phyloP scores from a whole-genome alignment of 139 green algal genomes.

The Zygnema cylindricum region DNA sequence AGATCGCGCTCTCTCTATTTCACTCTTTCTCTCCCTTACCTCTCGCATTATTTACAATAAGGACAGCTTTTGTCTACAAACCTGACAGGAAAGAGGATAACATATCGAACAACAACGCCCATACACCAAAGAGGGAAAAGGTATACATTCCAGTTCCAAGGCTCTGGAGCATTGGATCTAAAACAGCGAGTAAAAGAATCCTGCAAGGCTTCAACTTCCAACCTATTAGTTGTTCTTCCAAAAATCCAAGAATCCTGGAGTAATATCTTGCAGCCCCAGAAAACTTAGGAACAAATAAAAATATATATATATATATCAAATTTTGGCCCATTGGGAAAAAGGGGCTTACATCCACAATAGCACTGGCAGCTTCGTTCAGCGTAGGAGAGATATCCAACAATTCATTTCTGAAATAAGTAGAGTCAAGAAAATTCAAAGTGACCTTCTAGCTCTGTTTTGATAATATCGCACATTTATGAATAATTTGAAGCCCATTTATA shows the following conservation, averaged over 20 bases:
- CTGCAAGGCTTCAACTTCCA: conserved; percentile 71
- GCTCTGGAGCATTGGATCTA: conserved; percentile 74
- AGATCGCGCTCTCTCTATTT: too few relatives aligned
- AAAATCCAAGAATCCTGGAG: background rate
- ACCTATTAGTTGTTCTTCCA: background rate
- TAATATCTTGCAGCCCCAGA: background rate
- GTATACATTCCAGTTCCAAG: conserved; percentile 99
- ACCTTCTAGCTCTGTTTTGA: too few relatives aligned
- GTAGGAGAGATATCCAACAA: conserved; percentile 46
- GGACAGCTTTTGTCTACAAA: conserved; percentile 8
- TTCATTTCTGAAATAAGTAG: conserved; percentile 49
- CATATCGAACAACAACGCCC: conserved; percentile 78
- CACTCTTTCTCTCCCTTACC: too few relatives aligned
- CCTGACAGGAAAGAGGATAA: conserved; percentile 83
- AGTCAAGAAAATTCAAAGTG: too few relatives aligned
- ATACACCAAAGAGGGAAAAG: conserved; percentile 87
- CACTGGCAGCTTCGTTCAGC: conserved; percentile 50
- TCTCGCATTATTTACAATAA: too few relatives aligned
- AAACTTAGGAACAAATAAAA: background rate
- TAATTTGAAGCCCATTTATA: too few relatives aligned
- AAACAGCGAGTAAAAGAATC: conserved; percentile 97
- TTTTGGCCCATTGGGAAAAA: background rate
- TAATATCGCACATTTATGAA: too few relatives aligned
- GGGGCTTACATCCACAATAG: conserved; percentile 58
- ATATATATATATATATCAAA: conserved; percentile 14